Evolutionary conservation across 1,284 basidiomycete genomes (phyloP).

Genomic region (Microstroma glucosiphilum): DNA sequence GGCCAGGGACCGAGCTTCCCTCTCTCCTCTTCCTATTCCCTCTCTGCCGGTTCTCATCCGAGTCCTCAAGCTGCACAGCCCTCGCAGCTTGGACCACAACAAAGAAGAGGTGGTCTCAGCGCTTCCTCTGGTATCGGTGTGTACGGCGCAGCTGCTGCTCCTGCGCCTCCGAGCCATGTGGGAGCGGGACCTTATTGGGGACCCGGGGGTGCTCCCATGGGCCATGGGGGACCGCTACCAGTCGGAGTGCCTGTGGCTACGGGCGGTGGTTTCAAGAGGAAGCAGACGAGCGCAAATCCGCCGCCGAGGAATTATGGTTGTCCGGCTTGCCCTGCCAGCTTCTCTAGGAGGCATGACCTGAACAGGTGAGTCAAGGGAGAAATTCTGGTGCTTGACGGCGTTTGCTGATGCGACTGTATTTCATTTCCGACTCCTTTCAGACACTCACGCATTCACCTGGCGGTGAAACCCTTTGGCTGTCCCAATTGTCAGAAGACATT

Average conservation of each 20-base stretch:
- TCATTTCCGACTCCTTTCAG: constrained; percentile 4
- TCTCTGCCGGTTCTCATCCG: not conserved
- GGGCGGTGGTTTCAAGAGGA: not conserved
- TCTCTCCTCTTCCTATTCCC: constrained; percentile 1
- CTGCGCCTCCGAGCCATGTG: not conserved
- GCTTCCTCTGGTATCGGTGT: not conserved
- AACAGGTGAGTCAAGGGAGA: constrained; percentile 1
- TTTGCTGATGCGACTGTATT: not conserved
- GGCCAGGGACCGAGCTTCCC: not conserved
- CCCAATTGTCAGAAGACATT: constrained; percentile 38
- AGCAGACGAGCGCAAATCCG: constrained; percentile 4
- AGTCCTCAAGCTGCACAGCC: not conserved
- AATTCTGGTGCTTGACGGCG: too few species aligned
- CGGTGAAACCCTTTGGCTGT: constrained; percentile 41
- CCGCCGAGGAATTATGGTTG: constrained; percentile 4
- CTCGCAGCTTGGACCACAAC: constrained; percentile 1
- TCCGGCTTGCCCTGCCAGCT: constrained; percentile 5
- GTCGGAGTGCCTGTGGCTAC: not conserved
- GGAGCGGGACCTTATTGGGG: not conserved
- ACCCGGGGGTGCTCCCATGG: not conserved
- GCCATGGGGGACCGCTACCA: not conserved
- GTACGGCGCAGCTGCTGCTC: not conserved
- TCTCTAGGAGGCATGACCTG: constrained; percentile 4
- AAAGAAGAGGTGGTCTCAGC: not conserved
- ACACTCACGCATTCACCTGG: constrained; percentile 44